Percentiles rank a stretch among this genome's conserved stretches.
These are phyloP conservation scores for Arctium minus DNA, from an alignment of 129 eudicot species.

Conservation along the genomic window DNA sequence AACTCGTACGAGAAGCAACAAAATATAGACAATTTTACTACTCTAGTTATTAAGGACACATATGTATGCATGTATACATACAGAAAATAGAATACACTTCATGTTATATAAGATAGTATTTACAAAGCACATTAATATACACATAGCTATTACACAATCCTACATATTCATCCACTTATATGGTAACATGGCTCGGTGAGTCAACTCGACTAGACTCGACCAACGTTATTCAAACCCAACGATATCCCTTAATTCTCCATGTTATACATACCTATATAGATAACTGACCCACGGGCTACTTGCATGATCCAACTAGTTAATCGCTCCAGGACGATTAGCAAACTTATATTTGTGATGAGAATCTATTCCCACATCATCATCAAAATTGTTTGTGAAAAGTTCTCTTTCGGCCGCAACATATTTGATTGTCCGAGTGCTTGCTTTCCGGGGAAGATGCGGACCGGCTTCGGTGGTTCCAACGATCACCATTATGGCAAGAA, in stretches of 20 bases:
- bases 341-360: neutral
- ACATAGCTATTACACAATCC: neutral
- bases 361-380: neutral
- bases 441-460: neutral
- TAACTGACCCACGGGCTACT: neutral
- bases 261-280: neutral
- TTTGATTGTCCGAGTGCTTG: neutral
- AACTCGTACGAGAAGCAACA: neutral
- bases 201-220: neutral
- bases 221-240: neutral
- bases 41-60: neutral
- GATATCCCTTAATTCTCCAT: neutral
- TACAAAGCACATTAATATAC: neutral
- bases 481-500: constrained; percentile 12
- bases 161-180: neutral
- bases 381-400: neutral
- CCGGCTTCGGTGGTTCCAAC: neutral
- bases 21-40: neutral
- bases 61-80: neutral
- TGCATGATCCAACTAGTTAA: neutral
- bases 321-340: neutral
- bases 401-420: neutral
- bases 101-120: neutral
- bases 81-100: neutral
- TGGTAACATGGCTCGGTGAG: constrained; percentile 1